A percentile compares a stretch with the other conserved stretches of the same genome.
Evolutionary conservation across 306 rosid genomes (phyloP).

Genomic region (Cicer chorassanicum): DNA sequence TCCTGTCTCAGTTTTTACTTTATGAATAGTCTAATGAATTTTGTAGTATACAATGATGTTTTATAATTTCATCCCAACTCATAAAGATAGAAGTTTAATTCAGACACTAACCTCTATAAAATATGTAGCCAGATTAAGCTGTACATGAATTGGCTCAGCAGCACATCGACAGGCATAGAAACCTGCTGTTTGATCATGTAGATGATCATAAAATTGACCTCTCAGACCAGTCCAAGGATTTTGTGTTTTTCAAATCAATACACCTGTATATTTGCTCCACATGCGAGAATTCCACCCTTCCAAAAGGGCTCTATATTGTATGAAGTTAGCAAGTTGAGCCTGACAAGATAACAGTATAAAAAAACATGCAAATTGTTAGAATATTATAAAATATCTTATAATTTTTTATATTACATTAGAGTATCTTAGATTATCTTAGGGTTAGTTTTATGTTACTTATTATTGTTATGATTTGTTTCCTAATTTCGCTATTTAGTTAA

Average conservation of each 20-base stretch:
- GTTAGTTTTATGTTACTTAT: no score
- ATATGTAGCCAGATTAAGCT: constrained; percentile 79
- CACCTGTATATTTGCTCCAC: constrained; percentile 98
- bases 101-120: constrained; percentile 65
- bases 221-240: constrained; percentile 98
- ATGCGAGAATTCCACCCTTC: constrained; percentile 95
- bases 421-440: no score
- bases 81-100: constrained; percentile 23
- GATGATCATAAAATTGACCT: constrained; percentile 96
- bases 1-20: constrained; percentile 28
- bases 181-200: constrained; percentile 92
- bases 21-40: background rate
- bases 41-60: background rate
- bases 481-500: no score
- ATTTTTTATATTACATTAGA: no score
- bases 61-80: constrained; percentile 28
- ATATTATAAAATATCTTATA: no score
- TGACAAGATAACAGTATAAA: constrained; percentile 44
- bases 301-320: constrained; percentile 90
- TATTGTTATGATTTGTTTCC: no score
- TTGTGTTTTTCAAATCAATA: constrained; percentile 94
- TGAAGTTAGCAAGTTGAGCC: constrained; percentile 95
- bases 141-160: constrained; percentile 90
- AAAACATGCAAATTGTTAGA: background rate
- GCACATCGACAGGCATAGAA: constrained; percentile 89